Percentiles rank a stretch among this genome's conserved stretches.
These are phyloP conservation scores for Fusarium sp. DNA, from an alignment of 2,329 filamentous ascomycete species.

Conservation along the genomic window DNA sequence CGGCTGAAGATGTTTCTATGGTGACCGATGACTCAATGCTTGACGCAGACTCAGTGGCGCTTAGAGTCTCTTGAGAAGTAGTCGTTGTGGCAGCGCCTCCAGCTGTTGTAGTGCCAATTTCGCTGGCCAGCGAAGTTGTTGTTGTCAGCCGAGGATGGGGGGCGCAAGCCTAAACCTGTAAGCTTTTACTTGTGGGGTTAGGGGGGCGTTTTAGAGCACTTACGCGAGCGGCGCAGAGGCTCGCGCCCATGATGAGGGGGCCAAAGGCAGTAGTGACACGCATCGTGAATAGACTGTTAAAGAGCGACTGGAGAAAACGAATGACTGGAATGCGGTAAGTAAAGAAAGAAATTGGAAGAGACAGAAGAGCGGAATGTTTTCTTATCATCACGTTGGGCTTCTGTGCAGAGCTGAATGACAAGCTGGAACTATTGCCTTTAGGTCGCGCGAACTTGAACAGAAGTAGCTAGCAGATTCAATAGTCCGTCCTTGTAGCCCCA, in stretches of 20 bases:
- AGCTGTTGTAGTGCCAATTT: neutral
- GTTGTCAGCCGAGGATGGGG: neutral
- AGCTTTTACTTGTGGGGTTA: neutral
- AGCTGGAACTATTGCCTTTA: neutral
- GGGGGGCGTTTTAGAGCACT: neutral
- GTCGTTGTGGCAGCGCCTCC: neutral
- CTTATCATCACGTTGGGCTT: neutral
- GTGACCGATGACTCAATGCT: neutral
- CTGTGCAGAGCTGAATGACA: neutral
- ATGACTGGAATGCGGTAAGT: neutral
- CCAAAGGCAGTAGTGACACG: neutral
- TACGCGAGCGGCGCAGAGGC: constrained; percentile 3
- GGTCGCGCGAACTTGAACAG: neutral
- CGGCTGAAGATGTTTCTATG: neutral
- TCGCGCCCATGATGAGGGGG: neutral
- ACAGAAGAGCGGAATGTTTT: neutral
- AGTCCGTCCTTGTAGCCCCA: neutral
- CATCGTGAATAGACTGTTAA: neutral
- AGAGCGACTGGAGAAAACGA: neutral
- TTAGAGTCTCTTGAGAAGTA: neutral
- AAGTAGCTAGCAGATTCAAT: neutral
- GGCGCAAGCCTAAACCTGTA: neutral
- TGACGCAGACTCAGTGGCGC: neutral
- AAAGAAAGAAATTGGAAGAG: neutral
- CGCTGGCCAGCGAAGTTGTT: neutral